Conservation (phyloP, 345 rosid genomes). For the Pseudoturritis turrita region DNA sequence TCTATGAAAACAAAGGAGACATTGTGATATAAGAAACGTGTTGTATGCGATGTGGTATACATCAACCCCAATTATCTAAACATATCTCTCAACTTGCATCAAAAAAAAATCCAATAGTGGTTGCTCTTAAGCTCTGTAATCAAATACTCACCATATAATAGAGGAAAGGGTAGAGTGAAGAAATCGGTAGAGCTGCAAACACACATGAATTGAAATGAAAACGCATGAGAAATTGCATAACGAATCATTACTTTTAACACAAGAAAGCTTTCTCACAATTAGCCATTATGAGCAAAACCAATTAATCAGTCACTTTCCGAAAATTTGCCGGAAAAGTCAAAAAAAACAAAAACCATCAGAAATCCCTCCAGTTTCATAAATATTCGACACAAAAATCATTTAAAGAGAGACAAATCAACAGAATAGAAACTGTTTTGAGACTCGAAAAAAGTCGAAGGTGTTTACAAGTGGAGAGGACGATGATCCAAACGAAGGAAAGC, state of each 20-base stretch:
- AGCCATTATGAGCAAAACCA: not conserved
- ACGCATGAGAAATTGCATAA: not conserved
- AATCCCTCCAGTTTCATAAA: not conserved
- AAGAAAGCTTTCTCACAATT: not conserved
- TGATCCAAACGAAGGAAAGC: conserved; percentile 66
- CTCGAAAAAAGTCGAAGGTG: not conserved
- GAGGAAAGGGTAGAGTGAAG: conserved; percentile 83
- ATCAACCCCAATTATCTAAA: not conserved
- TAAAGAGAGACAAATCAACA: not conserved
- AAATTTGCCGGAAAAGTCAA: not conserved
- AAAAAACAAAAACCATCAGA: not conserved
- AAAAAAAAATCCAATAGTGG: not conserved
- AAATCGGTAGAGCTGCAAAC: conserved; percentile 70
- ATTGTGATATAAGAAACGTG: not conserved
- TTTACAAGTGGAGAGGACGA: conserved; percentile 66
- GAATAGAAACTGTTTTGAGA: not conserved
- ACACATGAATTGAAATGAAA: not conserved
- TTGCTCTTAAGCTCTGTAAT: not conserved
- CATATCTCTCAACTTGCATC: not conserved
- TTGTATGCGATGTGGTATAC: not conserved
- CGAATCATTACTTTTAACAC: conserved; percentile 21
- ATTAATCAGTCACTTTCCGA: not conserved
- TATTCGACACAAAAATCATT: not conserved
- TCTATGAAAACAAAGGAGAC: conserved; percentile 31
- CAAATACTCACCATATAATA: conserved; percentile 74